Conservation (phyloP, 768 basidiomycete species). For the Lyophyllum shimeji region DNA sequence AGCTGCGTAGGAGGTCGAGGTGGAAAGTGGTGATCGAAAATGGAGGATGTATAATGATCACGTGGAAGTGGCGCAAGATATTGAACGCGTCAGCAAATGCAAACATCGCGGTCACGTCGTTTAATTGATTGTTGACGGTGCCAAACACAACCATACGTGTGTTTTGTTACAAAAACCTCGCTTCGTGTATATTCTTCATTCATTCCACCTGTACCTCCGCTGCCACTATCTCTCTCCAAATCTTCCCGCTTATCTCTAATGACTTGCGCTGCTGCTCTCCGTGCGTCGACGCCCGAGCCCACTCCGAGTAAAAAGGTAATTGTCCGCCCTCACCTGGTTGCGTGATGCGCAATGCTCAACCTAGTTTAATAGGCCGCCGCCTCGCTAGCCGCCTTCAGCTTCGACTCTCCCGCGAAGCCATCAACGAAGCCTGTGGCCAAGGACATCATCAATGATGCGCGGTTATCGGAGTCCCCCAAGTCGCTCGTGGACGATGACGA, state of each 20-base stretch:
- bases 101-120: slow-evolving; percentile 25
- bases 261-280: slow-evolving; percentile 27
- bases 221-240: background rate
- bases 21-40: background rate
- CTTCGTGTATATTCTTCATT: background rate
- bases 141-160: slow-evolving; percentile 39
- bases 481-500: slow-evolving; percentile 16
- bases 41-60: background rate
- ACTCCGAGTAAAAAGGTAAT: slow-evolving; percentile 57
- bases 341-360: slow-evolving; percentile 3
- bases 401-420: slow-evolving; percentile 27
- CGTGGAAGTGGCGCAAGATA: background rate
- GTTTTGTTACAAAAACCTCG: slow-evolving; percentile 19
- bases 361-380: slow-evolving; percentile 36
- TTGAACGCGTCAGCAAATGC: slow-evolving; percentile 10
- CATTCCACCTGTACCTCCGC: slow-evolving; percentile 6
- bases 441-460: slow-evolving; percentile 16
- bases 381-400: slow-evolving; percentile 40
- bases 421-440: background rate
- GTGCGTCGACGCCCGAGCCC: slow-evolving; percentile 29
- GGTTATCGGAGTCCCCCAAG: slow-evolving; percentile 17
- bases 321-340: background rate
- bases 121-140: slow-evolving; percentile 22
- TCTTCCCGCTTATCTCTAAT: slow-evolving; percentile 19
- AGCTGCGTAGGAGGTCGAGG: background rate